Conservation (phyloP, 2,329 filamentous ascomycete genomes). For the Fusarium fracticaudum region DNA sequence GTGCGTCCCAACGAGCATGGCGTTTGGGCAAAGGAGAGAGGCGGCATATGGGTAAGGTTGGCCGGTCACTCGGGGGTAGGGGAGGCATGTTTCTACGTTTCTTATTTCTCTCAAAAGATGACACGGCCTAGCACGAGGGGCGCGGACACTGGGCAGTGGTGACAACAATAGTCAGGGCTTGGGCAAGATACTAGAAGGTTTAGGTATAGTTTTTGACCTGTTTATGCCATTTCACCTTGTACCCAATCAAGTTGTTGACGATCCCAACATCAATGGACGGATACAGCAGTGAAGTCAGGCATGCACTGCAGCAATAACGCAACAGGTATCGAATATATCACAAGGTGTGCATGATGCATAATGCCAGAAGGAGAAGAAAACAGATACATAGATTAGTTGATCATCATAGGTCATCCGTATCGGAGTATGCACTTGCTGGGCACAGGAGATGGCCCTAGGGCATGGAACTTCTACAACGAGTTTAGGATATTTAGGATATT, state of each 20-base stretch:
- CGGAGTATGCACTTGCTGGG: background rate
- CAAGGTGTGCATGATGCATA: background rate
- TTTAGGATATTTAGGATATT: background rate
- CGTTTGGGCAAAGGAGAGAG: constrained; percentile 45
- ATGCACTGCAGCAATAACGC: background rate
- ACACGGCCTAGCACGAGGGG: constrained; percentile 25
- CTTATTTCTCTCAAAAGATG: constrained; percentile 16
- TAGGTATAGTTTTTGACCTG: background rate
- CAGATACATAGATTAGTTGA: background rate
- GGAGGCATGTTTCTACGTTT: constrained; percentile 25
- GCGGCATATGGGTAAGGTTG: constrained; percentile 27
- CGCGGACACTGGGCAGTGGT: background rate
- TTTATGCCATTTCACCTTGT: background rate
- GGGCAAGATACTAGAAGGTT: background rate
- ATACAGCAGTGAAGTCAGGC: background rate
- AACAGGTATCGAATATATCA: background rate
- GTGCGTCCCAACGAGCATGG: constrained; percentile 44
- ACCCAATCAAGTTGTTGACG: background rate
- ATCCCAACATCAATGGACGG: background rate
- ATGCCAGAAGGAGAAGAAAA: background rate
- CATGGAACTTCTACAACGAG: background rate
- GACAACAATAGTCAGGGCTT: background rate
- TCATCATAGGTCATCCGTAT: background rate
- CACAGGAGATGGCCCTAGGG: background rate
- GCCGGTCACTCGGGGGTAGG: constrained; percentile 15